Percentiles rank a stretch among this genome's conserved stretches.
Conservation (phyloP, 1,284 basidiomycete genomes). For the Microbotryum violaceum region DNA sequence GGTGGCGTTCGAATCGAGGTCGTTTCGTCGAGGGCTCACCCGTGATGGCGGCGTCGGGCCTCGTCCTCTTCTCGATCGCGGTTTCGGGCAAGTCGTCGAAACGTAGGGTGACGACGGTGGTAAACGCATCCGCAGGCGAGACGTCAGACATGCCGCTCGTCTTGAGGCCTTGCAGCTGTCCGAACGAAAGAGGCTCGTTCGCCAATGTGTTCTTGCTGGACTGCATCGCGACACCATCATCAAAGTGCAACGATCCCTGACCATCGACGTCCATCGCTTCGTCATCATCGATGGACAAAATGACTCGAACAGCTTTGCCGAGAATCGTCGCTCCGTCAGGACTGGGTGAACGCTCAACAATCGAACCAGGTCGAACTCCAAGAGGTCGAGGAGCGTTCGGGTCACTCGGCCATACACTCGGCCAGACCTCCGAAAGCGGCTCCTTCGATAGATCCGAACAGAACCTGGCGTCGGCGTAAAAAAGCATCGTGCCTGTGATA, state of each 20-base stretch:
- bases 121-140: slow-evolving; percentile 24
- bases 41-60: neutral
- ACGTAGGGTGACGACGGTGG: slow-evolving; percentile 9
- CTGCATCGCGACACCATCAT: neutral
- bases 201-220: too few relatives aligned
- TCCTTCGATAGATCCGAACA: slow-evolving; percentile 27
- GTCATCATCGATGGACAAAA: too few relatives aligned
- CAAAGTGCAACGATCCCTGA: neutral
- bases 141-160: slow-evolving; percentile 16
- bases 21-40: neutral
- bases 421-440: neutral
- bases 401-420: neutral
- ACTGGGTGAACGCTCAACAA: too few relatives aligned
- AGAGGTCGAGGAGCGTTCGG: neutral
- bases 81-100: too few relatives aligned
- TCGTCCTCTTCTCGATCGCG: neutral
- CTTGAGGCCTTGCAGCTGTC: neutral
- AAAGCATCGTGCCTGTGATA: slow-evolving; percentile 16
- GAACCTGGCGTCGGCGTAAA: slow-evolving; percentile 25
- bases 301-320: too few relatives aligned
- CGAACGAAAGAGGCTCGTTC: neutral
- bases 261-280: neutral
- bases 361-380: neutral
- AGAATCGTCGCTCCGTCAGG: too few relatives aligned
- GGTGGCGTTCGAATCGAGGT: neutral